Evolutionary conservation across 257 asterid species (phyloP), one percentile per base, ranked within the genome.

Genomic region (Handroanthus guayacan): DNA sequence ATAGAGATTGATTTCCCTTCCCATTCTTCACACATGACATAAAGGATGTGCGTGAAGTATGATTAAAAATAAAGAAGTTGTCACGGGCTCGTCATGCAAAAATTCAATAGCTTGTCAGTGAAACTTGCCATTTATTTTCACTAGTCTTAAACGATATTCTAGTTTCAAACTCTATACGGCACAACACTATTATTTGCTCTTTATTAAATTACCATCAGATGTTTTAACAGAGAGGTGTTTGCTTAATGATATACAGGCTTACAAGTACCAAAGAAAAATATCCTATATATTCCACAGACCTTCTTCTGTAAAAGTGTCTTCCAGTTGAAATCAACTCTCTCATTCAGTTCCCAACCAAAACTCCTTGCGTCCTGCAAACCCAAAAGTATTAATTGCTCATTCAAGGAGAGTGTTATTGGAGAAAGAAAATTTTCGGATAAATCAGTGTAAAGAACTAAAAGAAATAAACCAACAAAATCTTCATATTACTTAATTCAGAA

Each of bases 271-370:
- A 25, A 25, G 1, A 25, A 25, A 25, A 25, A 25, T 45, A 14
- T 57, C 61, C 5, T 25, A 75, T 61, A 62, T 34, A 41, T 20
- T 80, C 36, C 16, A 63, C 84, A 47, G 20, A 90, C 99, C 97
- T 95, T 95, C 84, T 95, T 95, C 1, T 93, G 94, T 75, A 95
- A 64, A 76, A 95, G 99, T 81, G 85, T 95, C 95, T 95, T 91
- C 99, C 99, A 95, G 75, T 90, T 88, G 89, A 93, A 95, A 78
- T 91, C 89, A 78, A 82, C 66, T 45, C 63, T 89, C 81, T 93
- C 97, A 81, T 85, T 93, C 79, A 95, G 75, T 76, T 95, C 98
- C 99, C 99, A 95, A 39, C 99, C 99, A 72, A 73, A 95, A 81
- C 72, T 95, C 91, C 93, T 87, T 7, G 99, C 96, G 67, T 95